Base-by-base conservation (phyloP, 2,329 filamentous ascomycete species). In the Exophiala spinifera region DNA sequence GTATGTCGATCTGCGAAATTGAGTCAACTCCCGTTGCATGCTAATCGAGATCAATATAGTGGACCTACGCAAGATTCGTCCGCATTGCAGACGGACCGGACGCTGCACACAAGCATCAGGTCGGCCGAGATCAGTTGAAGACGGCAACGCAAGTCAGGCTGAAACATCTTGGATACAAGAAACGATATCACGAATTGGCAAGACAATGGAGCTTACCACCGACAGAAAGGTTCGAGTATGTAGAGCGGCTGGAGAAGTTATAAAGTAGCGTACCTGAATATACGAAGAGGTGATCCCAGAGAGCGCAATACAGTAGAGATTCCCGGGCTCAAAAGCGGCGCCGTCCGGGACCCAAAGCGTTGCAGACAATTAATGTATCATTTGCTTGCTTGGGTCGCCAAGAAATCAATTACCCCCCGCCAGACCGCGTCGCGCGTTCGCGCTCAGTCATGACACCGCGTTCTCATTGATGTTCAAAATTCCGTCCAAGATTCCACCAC, bases 61-160 rank as follows among this genome's bases (percentile, higher is more conserved):
- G 87, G 82, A 82, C 87, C n/a, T 76, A 79, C 53, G 86, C 88
- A 65, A 76, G 88, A 59, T 91, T 88, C 7, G 78, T 91, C 68
- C 77, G 86, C 61, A 78, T 92, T 59, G 88, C 87, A 1, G 90
- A 95, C 71, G 90, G 90, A 1, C 90, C 90, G 0, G 90, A 95
- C 70, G 90, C 95, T 80, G 90, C 95, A 57, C 90, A 91, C 70
- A 72, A 88, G 70, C n/a, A 71, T 67, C 61, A 68, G 72, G 62
- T 72, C 72, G 64, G 80, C 1, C 40, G 59, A 31, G 59, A 59
- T 46, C 49, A 61, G 43, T 34, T 61, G 31, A 60, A 59, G 37
- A 46, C 21, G 23, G 23, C 23, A 17, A 21, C 28, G 20, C 15
- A 34, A 11, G 37, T 34, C 23, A 25, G 49, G 23, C 25, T 23